Evolutionary conservation across 2,329 filamentous ascomycete species (phyloP).

Genomic region (Passalora sequoiae): DNA sequence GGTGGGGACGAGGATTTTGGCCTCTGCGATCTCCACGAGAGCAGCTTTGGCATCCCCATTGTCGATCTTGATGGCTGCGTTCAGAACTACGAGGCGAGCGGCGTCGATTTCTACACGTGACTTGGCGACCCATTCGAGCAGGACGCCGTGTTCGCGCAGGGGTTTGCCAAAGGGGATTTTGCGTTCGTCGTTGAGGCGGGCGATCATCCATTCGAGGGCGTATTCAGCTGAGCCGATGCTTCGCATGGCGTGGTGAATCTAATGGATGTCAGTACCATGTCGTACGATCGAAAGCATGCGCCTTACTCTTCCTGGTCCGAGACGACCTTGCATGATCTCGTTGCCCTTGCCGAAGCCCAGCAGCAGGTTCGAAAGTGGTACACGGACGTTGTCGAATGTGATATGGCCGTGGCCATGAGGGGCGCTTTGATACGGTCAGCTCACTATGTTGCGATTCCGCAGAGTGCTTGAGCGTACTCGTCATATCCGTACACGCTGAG

Average conservation of each 20-base stretch:
- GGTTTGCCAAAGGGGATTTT: constrained; percentile 90
- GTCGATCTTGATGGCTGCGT: constrained; percentile 93
- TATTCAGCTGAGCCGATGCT: constrained; percentile 84
- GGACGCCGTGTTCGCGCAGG: constrained; percentile 82
- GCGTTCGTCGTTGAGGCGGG: constrained; percentile 81
- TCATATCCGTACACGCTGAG: constrained; percentile 93
- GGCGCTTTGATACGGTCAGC: constrained; percentile 44
- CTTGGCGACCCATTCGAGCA: constrained; percentile 89
- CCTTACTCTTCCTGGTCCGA: constrained; percentile 92
- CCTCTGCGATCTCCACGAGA: constrained; percentile 87
- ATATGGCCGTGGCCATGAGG: constrained; percentile 96
- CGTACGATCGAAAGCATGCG: too few relatives aligned
- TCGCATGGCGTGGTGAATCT: constrained; percentile 97
- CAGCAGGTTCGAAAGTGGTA: constrained; percentile 76
- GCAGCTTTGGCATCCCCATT: constrained; percentile 79
- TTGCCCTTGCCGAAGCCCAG: constrained; percentile 91
- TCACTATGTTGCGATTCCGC: too few relatives aligned
- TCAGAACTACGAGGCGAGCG: constrained; percentile 80
- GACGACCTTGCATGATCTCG: constrained; percentile 94
- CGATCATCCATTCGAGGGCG: constrained; percentile 90
- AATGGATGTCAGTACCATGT: too few relatives aligned
- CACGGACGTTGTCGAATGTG: constrained; percentile 79
- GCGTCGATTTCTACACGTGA: constrained; percentile 92
- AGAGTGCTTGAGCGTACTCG: too few relatives aligned
- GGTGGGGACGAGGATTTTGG: constrained; percentile 86